Base-by-base conservation (phyloP, 441 rosid species). In the Jatropha podagrica region DNA sequence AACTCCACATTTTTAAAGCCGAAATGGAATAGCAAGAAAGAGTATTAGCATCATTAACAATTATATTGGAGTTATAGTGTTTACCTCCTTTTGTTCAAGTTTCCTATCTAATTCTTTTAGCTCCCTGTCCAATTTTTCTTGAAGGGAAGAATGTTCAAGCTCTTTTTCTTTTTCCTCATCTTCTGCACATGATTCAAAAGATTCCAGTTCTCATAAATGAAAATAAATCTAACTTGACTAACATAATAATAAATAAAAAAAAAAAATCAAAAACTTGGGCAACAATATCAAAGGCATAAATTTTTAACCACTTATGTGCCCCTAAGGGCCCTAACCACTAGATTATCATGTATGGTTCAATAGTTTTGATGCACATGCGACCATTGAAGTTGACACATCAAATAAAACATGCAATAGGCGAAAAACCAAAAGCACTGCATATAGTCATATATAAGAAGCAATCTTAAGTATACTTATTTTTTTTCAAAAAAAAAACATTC, bases 51-150 rank as follows among this genome's bases (percentile, higher is more conserved):
- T 37, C 41, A 62, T 14, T 51, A 32, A 32, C 32, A 32, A 32
- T 32, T 32, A 32, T 32, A 32, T 32, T 1, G 58, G 44, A 68
- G 7, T 55, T 60, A 18, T 41, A 23, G 27, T 62, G 69, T 55
- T 74, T 82, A 96, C 98, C 97, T 94, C 98, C 74, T 92, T 94
- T 68, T 89, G 92, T 89, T 94, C 96, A 77, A 96, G 97, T 79
- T 76, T 91, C 75, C 83, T 87, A 76, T 94, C 98, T 83, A 96
- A 80, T 79, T 94, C 99, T 82, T 96, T 90, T 62, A 94, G 91
- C 88, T 96, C 97, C 87, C 63, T 84, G 42, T 89, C 98, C 82
- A 96, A 78, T 80, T 86, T 86, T 83, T 94, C 98, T 81, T 94
- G 96, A 76, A 94, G 91, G 78, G 97, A 89, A 69, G 91, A 90